A percentile compares a stretch with the other conserved stretches of the same genome.
Evolutionary conservation across 176 grass and related monocot species (phyloP).

Genomic region (Zizania latifolia): DNA sequence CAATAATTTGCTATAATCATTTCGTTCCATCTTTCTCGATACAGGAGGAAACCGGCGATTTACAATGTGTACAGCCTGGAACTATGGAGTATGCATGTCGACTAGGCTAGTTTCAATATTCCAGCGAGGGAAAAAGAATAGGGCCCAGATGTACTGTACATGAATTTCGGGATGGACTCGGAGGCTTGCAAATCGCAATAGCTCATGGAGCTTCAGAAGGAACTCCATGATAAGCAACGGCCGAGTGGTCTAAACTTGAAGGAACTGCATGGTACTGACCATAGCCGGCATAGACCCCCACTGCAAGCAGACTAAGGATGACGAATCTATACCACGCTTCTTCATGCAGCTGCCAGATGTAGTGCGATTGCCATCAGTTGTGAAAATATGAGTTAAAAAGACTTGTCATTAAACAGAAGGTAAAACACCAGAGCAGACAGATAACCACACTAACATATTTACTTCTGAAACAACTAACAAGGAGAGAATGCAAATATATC

Average conservation of each 20-base stretch:
- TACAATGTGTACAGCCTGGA: neutral
- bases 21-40: neutral
- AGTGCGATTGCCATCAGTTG: neutral
- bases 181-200: neutral
- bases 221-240: slow-evolving; percentile 51
- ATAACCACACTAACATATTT: too few species aligned
- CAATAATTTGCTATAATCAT: neutral
- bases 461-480: too few species aligned
- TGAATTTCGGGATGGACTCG: neutral
- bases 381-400: neutral
- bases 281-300: slow-evolving; percentile 70
- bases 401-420: neutral
- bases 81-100: neutral
- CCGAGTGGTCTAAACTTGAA: slow-evolving; percentile 41
- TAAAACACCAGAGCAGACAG: too few species aligned
- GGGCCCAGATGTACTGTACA: neutral
- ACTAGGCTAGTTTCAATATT: neutral
- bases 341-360: slow-evolving; percentile 76
- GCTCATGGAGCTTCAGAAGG: slow-evolving; percentile 51
- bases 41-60: neutral
- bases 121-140: too few species aligned
- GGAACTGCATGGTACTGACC: slow-evolving; percentile 66
- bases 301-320: slow-evolving; percentile 60
- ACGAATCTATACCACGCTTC: slow-evolving; percentile 95
- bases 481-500: too few species aligned